Conservation (phyloP, 1,139 yeast genomes). For the Waltiozyma sp. region DNA sequence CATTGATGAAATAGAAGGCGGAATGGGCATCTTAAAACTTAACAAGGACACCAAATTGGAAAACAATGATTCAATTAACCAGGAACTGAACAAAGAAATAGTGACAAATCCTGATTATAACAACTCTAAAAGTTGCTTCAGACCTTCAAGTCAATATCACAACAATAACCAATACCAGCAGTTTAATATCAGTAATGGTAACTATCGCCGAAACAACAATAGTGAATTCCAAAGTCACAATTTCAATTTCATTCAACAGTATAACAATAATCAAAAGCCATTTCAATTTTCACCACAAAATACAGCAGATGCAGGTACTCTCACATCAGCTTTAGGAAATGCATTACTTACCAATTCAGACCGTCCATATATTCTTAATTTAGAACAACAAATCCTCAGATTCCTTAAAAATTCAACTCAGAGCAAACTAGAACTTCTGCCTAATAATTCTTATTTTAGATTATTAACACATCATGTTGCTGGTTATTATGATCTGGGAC, state of each 20-base stretch:
- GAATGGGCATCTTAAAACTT: too few relatives aligned
- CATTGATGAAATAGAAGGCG: too few relatives aligned
- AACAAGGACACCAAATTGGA: too few relatives aligned
- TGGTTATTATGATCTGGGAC: constrained; percentile 51
- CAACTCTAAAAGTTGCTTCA: background rate
- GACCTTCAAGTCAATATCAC: background rate
- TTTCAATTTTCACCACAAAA: constrained; percentile 22
- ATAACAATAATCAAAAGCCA: constrained; percentile 25
- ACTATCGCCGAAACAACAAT: background rate
- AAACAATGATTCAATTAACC: too few relatives aligned
- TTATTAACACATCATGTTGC: constrained; percentile 59
- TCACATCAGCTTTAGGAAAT: background rate
- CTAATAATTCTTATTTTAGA: constrained; percentile 60
- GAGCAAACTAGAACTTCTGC: constrained; percentile 1
- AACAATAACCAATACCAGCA: background rate
- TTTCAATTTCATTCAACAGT: background rate
- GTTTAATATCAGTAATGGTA: background rate
- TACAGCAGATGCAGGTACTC: background rate
- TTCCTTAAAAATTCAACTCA: background rate
- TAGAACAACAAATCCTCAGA: background rate
- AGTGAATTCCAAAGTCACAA: background rate
- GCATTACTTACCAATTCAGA: background rate
- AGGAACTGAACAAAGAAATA: too few relatives aligned
- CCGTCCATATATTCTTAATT: background rate
- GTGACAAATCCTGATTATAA: too few relatives aligned